Base-by-base conservation (phyloP, 176 grass and related monocot species). In the Pharus latifolius region DNA sequence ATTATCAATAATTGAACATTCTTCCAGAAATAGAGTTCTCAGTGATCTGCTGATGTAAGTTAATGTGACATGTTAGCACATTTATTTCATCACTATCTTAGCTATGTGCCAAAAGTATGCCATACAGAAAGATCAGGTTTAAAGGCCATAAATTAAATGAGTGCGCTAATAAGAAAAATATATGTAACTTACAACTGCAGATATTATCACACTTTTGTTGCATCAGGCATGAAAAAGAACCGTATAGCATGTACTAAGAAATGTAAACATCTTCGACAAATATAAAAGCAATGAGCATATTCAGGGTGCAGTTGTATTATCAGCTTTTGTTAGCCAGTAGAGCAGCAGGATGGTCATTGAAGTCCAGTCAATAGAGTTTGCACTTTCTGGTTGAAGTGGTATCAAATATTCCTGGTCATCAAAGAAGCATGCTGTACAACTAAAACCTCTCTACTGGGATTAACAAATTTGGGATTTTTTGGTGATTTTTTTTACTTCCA, bases 1-100 rank as follows among this genome's bases (percentile, higher is more conserved):
- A 2, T 78, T 73, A 40, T 82, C 83, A 34, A 17, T 5, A 78
- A 90, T 78, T 69, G 34, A 19, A 40, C 87, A 87, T 47, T 95
- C 86, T 84, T 94, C 86, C 72, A 94, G 52, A 52, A 94, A 84
- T 32, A 94, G 35, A 56, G 71, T 89, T 43, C 66, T 84, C 31
- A 94, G 55, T n/a, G 73, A 84, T 38, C 83, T 94, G 62, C 63
- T 72, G 7, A 81, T 27, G 27, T 20, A 68, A 82, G 70, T 75
- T 13, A 28, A 31, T 22, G 3, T 24, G 69, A 74, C 17, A 78
- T 15, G 51, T 84, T 65, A 88, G 32, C 47, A 17, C 17, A 33
- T 46, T 50, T 25, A 80, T 63, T 15, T 58, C 46, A 51, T 29
- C 14, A 48, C 3, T 34, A 60, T 54, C 53, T 35, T 55, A 65